Evolutionary conservation across 2,329 filamentous ascomycete genomes (phyloP).

Genomic region (Penicillium sp.): DNA sequence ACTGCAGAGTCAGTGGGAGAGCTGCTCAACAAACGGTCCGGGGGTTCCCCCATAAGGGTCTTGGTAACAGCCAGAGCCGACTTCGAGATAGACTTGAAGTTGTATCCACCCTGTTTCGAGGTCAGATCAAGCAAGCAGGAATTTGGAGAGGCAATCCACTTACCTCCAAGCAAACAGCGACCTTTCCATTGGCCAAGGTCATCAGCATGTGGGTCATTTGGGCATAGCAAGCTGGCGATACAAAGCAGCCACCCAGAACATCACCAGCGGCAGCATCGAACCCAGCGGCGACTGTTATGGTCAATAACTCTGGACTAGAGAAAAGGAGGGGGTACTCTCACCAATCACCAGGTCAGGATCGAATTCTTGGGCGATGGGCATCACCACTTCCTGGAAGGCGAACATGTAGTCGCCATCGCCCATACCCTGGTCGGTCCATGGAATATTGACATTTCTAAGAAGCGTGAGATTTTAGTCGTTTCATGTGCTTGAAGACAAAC

Average conservation of each 20-base stretch:
- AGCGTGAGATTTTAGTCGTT: slow-evolving; percentile 12
- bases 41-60: slow-evolving; percentile 93
- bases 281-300: slow-evolving; percentile 70
- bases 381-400: slow-evolving; percentile 91
- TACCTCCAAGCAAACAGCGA: slow-evolving; percentile 84
- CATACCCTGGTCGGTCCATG: slow-evolving; percentile 71
- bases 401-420: slow-evolving; percentile 96
- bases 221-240: slow-evolving; percentile 85
- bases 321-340: slow-evolving; percentile 30
- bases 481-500: slow-evolving; percentile 12
- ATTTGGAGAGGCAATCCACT: neutral
- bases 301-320: slow-evolving; percentile 10
- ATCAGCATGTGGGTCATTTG: slow-evolving; percentile 99
- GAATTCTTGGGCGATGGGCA: slow-evolving; percentile 94
- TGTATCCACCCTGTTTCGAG: slow-evolving; percentile 71
- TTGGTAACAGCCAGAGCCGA: slow-evolving; percentile 88
- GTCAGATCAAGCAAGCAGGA: neutral
- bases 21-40: slow-evolving; percentile 56
- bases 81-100: slow-evolving; percentile 84
- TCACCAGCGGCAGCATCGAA: slow-evolving; percentile 96
- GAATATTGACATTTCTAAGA: slow-evolving; percentile 63
- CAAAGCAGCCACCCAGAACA: slow-evolving; percentile 86
- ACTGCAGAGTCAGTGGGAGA: slow-evolving; percentile 53
- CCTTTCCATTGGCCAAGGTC: slow-evolving; percentile 83
- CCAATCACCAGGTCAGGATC: slow-evolving; percentile 86